Conservation (phyloP, 345 rosid genomes). For the Isatis tinctoria region DNA sequence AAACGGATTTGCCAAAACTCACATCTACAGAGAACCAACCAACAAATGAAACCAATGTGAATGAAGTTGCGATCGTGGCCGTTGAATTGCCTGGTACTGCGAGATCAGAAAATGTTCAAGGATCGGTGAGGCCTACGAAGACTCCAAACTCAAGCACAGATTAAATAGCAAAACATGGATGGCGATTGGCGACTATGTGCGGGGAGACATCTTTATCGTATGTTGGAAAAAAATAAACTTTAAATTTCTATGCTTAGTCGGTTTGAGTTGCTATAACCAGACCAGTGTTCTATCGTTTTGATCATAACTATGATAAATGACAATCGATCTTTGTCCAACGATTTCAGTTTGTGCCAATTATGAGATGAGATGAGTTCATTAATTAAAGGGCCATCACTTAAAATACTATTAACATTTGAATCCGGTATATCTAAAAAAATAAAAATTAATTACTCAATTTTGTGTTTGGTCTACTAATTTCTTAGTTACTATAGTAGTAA, state of each 20-base stretch:
- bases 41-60: not conserved
- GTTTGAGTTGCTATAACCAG: conserved; percentile 6
- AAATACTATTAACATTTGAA: not conserved
- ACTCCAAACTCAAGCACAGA: conserved; percentile 1
- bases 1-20: conserved; percentile 7
- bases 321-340: not conserved
- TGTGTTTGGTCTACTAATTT: not conserved
- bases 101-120: conserved; percentile 8
- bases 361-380: not conserved
- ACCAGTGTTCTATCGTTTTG: conserved; percentile 4
- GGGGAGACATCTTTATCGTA: conserved; percentile 4
- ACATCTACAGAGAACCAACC: conserved; percentile 3
- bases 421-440: not conserved
- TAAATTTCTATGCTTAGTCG: not conserved
- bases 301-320: conserved; percentile 1
- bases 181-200: not conserved
- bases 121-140: not conserved
- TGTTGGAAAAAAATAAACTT: conserved; percentile 18
- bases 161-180: not conserved
- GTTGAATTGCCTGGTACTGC: conserved; percentile 14
- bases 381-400: not conserved
- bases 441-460: not conserved
- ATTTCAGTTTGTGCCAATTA: not conserved
- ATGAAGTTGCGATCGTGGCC: conserved; percentile 17
- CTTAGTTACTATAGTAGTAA: not conserved